These are phyloP conservation scores for Coleophoma cylindrospora DNA, from an alignment of 2,329 filamentous ascomycete genomes.

Conservation along the genomic window DNA sequence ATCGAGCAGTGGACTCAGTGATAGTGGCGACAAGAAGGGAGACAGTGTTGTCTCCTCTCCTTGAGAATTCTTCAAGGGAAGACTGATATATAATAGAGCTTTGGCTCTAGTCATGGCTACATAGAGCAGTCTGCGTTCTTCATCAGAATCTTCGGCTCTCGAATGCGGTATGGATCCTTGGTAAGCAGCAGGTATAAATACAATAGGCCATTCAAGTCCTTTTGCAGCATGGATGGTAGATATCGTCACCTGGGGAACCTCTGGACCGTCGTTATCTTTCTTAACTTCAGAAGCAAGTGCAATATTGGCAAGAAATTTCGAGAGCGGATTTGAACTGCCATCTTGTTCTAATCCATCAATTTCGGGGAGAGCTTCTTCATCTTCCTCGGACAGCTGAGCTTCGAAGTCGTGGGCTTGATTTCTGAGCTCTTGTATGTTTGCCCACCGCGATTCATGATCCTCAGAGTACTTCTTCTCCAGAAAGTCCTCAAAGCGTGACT, in stretches of 20 bases:
- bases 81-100: slow-evolving; percentile 79
- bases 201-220: slow-evolving; percentile 91
- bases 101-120: slow-evolving; percentile 96
- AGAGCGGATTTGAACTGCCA: slow-evolving; percentile 59
- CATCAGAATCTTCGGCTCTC: slow-evolving; percentile 76
- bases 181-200: slow-evolving; percentile 88
- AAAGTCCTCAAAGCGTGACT: slow-evolving; percentile 69
- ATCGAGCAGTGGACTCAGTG: slow-evolving; percentile 47
- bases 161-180: slow-evolving; percentile 88
- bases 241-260: slow-evolving; percentile 69
- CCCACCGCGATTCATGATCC: slow-evolving; percentile 75
- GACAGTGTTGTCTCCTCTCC: slow-evolving; percentile 62
- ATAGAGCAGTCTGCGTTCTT: slow-evolving; percentile 85
- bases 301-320: slow-evolving; percentile 84
- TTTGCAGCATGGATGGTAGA: slow-evolving; percentile 97
- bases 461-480: slow-evolving; percentile 67
- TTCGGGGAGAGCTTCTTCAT: slow-evolving; percentile 55
- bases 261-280: slow-evolving; percentile 51
- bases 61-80: slow-evolving; percentile 63
- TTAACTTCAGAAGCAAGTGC: slow-evolving; percentile 78
- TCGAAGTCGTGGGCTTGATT: slow-evolving; percentile 70
- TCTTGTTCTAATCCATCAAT: slow-evolving; percentile 69
- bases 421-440: slow-evolving; percentile 86
- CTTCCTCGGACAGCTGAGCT: slow-evolving; percentile 21
- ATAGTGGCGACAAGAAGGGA: slow-evolving; percentile 58